Conservation (phyloP, 2,329 filamentous ascomycete species). For the Trichophyton rubrum region DNA sequence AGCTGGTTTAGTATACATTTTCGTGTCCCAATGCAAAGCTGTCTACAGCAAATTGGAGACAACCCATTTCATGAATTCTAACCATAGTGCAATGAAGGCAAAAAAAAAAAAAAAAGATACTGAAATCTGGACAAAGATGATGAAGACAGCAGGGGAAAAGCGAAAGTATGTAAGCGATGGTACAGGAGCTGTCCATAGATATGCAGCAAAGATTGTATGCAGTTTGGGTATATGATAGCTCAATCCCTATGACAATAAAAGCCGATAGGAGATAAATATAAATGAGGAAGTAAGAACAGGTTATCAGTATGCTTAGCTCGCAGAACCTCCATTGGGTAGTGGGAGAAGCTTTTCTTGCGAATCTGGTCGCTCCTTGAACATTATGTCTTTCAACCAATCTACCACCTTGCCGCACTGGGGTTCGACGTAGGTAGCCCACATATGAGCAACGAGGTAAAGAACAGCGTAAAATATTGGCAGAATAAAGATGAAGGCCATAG, state of each 20-base stretch:
- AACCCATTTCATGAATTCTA: neutral
- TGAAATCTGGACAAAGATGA: neutral
- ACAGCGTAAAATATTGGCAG: conserved; percentile 13
- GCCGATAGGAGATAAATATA: neutral
- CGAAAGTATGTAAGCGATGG: neutral
- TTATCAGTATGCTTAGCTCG: neutral
- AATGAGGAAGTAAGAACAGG: neutral
- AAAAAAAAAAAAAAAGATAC: neutral
- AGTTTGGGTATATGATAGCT: neutral
- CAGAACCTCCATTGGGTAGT: neutral
- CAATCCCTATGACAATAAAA: neutral
- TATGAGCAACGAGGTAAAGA: conserved; percentile 11
- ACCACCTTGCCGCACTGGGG: conserved; percentile 12
- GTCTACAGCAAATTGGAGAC: neutral
- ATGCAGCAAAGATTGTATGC: neutral
- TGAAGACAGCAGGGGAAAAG: neutral
- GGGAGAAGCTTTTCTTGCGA: conserved; percentile 11
- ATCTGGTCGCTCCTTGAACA: conserved; percentile 13
- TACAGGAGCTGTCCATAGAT: neutral
- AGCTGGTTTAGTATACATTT: conserved; percentile 1
- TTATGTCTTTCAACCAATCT: conserved; percentile 10
- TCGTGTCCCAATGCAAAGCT: neutral
- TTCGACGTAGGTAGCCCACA: conserved; percentile 14
- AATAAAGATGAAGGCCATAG: conserved; percentile 12
- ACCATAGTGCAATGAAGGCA: neutral